Evolutionary conservation across 2,329 filamentous ascomycete species (phyloP), one percentile per base, ranked within the genome.

Genomic region (Daldinia sp.): DNA sequence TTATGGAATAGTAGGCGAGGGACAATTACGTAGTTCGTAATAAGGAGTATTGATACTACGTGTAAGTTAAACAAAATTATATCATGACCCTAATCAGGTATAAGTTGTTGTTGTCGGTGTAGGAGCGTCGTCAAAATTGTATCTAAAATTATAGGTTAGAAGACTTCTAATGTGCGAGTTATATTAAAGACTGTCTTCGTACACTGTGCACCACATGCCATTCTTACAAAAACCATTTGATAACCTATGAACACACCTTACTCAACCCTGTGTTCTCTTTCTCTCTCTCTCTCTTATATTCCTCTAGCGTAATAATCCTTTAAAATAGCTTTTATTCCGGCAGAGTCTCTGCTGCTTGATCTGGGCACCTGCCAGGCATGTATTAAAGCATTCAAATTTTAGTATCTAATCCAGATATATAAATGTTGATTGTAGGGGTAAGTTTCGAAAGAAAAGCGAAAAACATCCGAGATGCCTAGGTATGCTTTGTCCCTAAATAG

Each of bases 1-100:
- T 77, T 46, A 15, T 61, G 39, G 48, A 6, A 10, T 12, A 30
- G 12, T 2, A 28, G 37, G 35, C 1, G 6, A 41, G 33, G 6
- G 33, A 9, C 12, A 20, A 18, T 13, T 23, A 26, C 6, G 6
- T 6, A 26, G 28, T 26, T 48, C 15, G 13, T 12, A 46, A 13
- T 46, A 26, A 46, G 20, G 4, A 3, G 12, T n/a, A 26, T 20
- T 28, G 10, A 35, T 7, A 48, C 1, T 7, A 13, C 26, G 13
- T 28, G 26, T 28, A 48, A 48, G 26, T 18, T 2, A 15, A 48
- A 48, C 15, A 15, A 26, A 46, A 18, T 12, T 46, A 46, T 46
- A 48, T 10, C 13, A 13, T 35, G 13, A 39, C 35, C 13, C 28
- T 3, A 28, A 20, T 4, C 12, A 13, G 20, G 42, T 46, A 26